phyloP scores from a whole-genome alignment of 2,329 filamentous ascomycete genomes.

The Ophiognomonia clavigignenti-juglandacearum region DNA sequence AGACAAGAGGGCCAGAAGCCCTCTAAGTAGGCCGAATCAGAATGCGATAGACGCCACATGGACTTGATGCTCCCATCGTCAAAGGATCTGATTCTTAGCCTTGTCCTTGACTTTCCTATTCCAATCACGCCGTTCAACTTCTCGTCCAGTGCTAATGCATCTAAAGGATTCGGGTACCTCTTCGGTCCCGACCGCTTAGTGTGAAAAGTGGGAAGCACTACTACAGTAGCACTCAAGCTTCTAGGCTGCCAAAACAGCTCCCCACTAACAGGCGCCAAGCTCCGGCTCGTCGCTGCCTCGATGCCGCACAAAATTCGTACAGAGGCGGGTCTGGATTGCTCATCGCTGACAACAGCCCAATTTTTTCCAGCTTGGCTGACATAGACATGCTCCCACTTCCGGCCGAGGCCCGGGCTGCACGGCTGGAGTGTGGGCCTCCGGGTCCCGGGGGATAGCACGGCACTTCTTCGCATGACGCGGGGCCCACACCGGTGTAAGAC shows the following conservation, averaged over 20 bases:
- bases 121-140: neutral
- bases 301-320: no score
- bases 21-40: no score
- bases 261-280: no score
- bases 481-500: neutral
- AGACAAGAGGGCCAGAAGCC: no score
- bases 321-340: no score
- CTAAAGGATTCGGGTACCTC: constrained; percentile 1
- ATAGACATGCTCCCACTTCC: neutral
- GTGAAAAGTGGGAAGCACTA: no score
- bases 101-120: no score
- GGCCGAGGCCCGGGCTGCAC: neutral
- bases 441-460: neutral
- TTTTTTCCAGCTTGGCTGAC: no score
- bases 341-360: no score
- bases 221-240: no score
- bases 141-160: neutral
- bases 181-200: constrained; percentile 3
- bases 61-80: neutral
- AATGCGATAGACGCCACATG: neutral
- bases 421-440: neutral
- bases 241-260: no score
- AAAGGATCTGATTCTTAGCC: neutral
- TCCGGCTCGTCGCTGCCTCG: no score
- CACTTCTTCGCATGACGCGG: neutral